Conservation (phyloP, 2,329 filamentous ascomycete genomes). For the Colletotrichum musae region DNA sequence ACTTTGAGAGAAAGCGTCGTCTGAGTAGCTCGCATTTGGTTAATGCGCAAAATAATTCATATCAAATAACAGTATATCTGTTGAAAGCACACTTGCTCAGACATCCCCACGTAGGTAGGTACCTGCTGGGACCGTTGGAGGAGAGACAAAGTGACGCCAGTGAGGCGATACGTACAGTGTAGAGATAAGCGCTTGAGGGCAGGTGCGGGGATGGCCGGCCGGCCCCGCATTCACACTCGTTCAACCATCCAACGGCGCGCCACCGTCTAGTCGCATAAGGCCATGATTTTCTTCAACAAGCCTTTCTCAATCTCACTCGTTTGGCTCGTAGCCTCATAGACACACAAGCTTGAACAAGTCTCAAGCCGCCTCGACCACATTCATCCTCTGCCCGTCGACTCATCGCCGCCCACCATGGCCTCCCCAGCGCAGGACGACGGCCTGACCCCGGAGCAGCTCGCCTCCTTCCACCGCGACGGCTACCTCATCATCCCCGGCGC, state of each 20-base stretch:
- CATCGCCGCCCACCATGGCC: constrained; percentile 14
- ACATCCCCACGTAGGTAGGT: too few species aligned
- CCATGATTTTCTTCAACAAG: constrained; percentile 1
- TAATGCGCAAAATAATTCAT: constrained; percentile 10
- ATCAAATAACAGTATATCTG: too few species aligned
- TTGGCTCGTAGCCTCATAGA: neutral
- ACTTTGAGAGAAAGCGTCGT: constrained; percentile 2
- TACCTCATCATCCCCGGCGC: constrained; percentile 90
- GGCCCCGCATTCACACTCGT: constrained; percentile 28
- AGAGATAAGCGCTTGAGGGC: constrained; percentile 24
- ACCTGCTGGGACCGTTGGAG: neutral
- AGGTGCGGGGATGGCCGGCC: constrained; percentile 29
- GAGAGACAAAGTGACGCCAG: constrained; percentile 16
- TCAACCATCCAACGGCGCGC: constrained; percentile 14
- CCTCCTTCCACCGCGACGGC: constrained; percentile 84
- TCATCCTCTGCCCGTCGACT: neutral
- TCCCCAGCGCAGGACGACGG: constrained; percentile 55
- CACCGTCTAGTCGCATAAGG: constrained; percentile 12
- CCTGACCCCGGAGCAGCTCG: constrained; percentile 80
- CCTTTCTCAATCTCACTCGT: neutral
- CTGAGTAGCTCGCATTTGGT: neutral
- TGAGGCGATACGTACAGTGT: constrained; percentile 12
- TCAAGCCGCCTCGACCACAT: neutral
- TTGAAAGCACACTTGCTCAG: neutral
- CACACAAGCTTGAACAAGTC: rapidly evolving